Conservation (phyloP, 805 yeast genomes). For the Kluyveromyces siamensis region DNA sequence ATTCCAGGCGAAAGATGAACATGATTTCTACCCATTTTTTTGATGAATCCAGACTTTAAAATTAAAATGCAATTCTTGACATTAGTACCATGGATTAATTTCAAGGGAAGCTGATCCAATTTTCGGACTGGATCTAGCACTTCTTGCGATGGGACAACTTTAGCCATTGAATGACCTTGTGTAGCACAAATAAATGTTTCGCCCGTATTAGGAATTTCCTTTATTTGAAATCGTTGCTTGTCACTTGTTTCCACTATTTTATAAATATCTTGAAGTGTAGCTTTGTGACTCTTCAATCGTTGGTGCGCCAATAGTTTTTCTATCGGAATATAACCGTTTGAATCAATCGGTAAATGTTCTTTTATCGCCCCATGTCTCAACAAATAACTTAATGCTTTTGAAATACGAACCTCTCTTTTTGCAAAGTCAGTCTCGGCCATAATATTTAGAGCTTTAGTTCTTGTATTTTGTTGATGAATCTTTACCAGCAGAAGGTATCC, state of each 20-base stretch:
- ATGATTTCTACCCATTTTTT: constrained; percentile 69
- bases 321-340: constrained; percentile 56
- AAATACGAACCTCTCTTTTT: constrained; percentile 45
- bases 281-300: constrained; percentile 45
- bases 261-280: constrained; percentile 48
- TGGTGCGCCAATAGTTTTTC: constrained; percentile 45
- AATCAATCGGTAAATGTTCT: constrained; percentile 56
- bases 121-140: constrained; percentile 33
- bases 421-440: constrained; percentile 2
- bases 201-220: constrained; percentile 13
- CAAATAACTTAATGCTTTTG: constrained; percentile 67
- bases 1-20: constrained; percentile 71
- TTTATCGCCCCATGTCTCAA: constrained; percentile 79
- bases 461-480: constrained; percentile 1
- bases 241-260: constrained; percentile 55
- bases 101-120: constrained; percentile 36
- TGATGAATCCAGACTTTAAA: constrained; percentile 45
- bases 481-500: too few species aligned
- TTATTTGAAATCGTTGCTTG: constrained; percentile 61
- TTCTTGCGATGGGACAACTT: constrained; percentile 33
- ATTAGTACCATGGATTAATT: constrained; percentile 77
- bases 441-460: background rate
- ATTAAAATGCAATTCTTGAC: constrained; percentile 39
- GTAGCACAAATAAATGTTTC: constrained; percentile 60
- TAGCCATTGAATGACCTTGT: constrained; percentile 77